Conservation (phyloP, 176 grass and related monocot species). For the Phoenix roebelenii region DNA sequence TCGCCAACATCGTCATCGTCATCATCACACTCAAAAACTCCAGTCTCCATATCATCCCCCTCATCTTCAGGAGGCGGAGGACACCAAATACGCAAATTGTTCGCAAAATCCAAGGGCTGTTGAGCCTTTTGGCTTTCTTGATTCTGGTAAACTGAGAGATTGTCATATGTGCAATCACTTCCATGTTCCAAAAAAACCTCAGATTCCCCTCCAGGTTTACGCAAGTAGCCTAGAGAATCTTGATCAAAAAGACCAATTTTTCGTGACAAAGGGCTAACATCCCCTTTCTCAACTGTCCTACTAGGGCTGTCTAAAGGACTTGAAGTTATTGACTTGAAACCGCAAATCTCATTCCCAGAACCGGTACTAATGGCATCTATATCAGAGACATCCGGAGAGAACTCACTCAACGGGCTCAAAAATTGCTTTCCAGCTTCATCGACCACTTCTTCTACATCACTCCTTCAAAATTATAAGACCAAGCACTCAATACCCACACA, state of each 20-base stretch:
- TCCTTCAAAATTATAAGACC: slow-evolving; percentile 26
- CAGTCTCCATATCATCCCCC: slow-evolving; percentile 43
- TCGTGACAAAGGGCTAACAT: slow-evolving; percentile 28
- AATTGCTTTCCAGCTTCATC: slow-evolving; percentile 39
- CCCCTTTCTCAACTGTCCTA: slow-evolving; percentile 32
- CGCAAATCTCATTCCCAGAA: slow-evolving; percentile 41
- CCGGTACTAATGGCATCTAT: slow-evolving; percentile 61
- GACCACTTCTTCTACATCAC: slow-evolving; percentile 33
- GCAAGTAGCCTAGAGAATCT: slow-evolving; percentile 30
- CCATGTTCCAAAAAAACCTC: slow-evolving; percentile 5
- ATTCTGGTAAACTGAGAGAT: slow-evolving; percentile 9
- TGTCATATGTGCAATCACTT: background rate
- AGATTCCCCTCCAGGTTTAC: background rate
- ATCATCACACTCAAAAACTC: slow-evolving; percentile 46
- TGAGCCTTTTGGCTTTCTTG: slow-evolving; percentile 17
- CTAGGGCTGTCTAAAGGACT: slow-evolving; percentile 55
- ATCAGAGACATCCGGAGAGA: slow-evolving; percentile 66
- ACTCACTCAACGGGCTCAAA: slow-evolving; percentile 33
- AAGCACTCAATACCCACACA: too few species aligned
- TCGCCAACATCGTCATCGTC: slow-evolving; percentile 38
- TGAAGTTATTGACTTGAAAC: slow-evolving; percentile 29
- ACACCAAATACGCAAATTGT: slow-evolving; percentile 45
- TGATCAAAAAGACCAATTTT: slow-evolving; percentile 26
- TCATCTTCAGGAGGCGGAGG: slow-evolving; percentile 60
- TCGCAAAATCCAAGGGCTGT: slow-evolving; percentile 45